Percentiles rank a stretch among this genome's conserved stretches.
Evolutionary conservation across 2,329 filamentous ascomycete species (phyloP).

Genomic region (Elsinoe australis): DNA sequence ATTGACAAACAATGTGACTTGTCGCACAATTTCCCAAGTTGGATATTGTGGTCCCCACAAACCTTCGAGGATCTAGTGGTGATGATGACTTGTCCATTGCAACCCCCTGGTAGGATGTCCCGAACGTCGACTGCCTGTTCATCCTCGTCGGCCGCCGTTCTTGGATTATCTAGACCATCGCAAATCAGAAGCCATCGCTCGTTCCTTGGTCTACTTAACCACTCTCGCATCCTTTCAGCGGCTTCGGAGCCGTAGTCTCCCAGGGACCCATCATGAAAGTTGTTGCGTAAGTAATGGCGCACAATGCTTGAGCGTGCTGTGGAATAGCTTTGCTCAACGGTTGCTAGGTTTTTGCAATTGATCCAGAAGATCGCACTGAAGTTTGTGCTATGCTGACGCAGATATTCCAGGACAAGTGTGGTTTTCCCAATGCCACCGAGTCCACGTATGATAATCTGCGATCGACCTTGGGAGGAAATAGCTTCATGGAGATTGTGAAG

Average conservation of each 20-base stretch:
- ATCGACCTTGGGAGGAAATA: background rate
- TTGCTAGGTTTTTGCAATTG: conserved; percentile 21
- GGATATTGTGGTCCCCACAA: background rate
- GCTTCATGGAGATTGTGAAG: background rate
- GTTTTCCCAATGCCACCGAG: conserved; percentile 30
- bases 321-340: background rate
- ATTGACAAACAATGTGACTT: background rate
- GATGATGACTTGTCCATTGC: conserved; percentile 28
- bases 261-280: background rate
- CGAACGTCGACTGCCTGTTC: conserved; percentile 11
- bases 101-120: conserved; percentile 24
- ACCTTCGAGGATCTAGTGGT: conserved; percentile 22
- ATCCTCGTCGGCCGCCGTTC: conserved; percentile 17
- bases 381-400: conserved; percentile 21
- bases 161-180: conserved; percentile 30
- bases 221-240: conserved; percentile 22
- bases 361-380: conserved; percentile 32
- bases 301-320: background rate
- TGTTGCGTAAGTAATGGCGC: background rate
- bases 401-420: conserved; percentile 25
- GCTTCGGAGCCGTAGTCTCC: background rate
- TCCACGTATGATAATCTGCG: conserved; percentile 25
- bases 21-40: background rate
- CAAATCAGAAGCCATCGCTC: conserved; percentile 31
- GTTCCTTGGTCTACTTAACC: conserved; percentile 27